Base-by-base conservation (phyloP, 2,329 filamentous ascomycete genomes). In the Zasmidium angulare region DNA sequence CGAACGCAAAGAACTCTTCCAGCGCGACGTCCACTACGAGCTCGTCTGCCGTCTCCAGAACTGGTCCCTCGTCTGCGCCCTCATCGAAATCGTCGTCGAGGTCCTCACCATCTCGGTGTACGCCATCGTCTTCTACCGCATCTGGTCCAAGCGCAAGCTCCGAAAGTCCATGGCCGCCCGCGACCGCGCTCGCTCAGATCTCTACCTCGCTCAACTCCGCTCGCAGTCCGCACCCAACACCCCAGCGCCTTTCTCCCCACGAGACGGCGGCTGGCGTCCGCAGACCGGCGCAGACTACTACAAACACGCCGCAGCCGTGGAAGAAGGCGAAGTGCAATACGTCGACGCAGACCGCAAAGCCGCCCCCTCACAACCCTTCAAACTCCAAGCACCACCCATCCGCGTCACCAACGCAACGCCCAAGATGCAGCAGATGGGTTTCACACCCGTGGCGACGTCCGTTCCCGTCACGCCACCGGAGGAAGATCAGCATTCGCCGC, bases 91-190 rank as follows among this genome's bases (percentile, higher is more conserved):
- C 67, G 90, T 97, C 62, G 84, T 99, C 69, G 95, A 98, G 74
- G 85, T 90, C 66, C 89, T 98, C 72, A 91, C 90, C 72, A 96
- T 99, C 75, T 82, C 87, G 55, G 90, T 99, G 71, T 99, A 99
- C 83, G 91, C 86, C 71, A 84, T 97, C 72, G 87, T 97, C 75
- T 97, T 98, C 82, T 98, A 96, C 83, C 90, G 95, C 69, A 96
- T 96, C 84, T 96, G 93, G 86, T 92, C 90, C 67, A 99, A 98
- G 84, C 89, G 91, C 75, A 89, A 90, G 74, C 90, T 99, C 63
- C 88, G 89, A 78, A 98, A 97, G 84, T 93, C 92, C 64, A 99
- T 99, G 95, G 90, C 96, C 74, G 82, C 90, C 74, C 91, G 95
- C 69, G 95, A 99, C 82, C 89, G 90, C 72, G 95, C 95, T 66